Evolutionary conservation across 805 yeast species (phyloP), one percentile per base, ranked within the genome.

Genomic region (Ogataea nitratoaversa): DNA sequence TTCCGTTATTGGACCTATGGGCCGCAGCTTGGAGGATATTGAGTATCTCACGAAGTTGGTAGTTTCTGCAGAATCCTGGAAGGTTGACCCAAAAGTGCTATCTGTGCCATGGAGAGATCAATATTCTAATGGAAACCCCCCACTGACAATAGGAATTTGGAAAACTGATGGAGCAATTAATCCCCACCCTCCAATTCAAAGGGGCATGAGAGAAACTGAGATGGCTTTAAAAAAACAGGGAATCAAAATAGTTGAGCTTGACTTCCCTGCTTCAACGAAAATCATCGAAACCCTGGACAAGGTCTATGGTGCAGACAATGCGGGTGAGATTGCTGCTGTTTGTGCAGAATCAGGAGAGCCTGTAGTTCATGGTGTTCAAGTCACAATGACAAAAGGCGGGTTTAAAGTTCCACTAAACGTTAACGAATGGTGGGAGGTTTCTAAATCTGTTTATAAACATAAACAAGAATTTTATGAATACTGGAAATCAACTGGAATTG

Each of bases 1-100:
- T 13, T 76, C 78, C 4, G 80, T 75, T n/a, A 64, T 68, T 38
- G 84, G 84, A 1, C 84, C 84, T n/a, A 50, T 78, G 59, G 68
- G 76, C 9, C 63, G 70, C 41, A 57, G 68, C 3, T 59, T 77
- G 27, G 72, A 67, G 9, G 82, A 76, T 54, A 54, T 78, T 40
- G 72, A 71, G 9, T 63, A 67, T 24, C 66, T 76, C 58, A 72
- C 74, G 70, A 66, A 70, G 40, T 38, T 47, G 3, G 36, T 60
- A 19, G 37, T 52, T 11, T 27, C 24, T 9, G 30, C 44, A 14
- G 60, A 42, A 48, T 81, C 80, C 18, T 79, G 84, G 83, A 53
- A 56, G 7, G 56, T 60, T 35, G 83, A 78, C 53, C 71, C 74
- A 43, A 62, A 65, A 30, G 60, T 63, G 19, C 52, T 59, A 40